Conservation (phyloP, 2,329 filamentous ascomycete genomes). For the Trichoderma oligosporum region DNA sequence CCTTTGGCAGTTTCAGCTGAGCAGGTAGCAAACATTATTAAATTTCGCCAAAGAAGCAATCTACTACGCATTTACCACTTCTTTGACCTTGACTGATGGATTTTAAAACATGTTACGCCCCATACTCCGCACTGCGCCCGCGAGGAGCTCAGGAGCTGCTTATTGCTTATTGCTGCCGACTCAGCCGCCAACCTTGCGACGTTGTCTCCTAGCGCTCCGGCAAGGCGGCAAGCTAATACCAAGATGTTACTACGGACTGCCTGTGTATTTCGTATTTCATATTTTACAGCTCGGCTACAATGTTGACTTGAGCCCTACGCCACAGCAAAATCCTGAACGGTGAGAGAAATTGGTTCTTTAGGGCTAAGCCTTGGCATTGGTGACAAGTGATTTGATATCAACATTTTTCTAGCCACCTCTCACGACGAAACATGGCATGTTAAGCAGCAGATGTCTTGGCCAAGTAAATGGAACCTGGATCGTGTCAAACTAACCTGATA, state of each 20-base stretch:
- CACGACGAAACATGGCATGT: not conserved
- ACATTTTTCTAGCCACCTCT: not conserved
- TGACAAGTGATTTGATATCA: not conserved
- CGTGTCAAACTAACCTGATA: not conserved
- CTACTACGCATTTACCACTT: constrained; percentile 1
- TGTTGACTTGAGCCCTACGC: constrained; percentile 1
- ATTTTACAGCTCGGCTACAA: not conserved
- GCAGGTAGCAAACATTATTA: constrained; percentile 1
- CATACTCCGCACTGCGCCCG: not conserved
- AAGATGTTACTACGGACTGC: not conserved
- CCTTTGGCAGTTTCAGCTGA: constrained; percentile 8
- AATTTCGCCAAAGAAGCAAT: not conserved
- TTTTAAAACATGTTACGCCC: not conserved
- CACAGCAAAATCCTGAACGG: constrained; percentile 1
- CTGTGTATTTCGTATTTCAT: not conserved
- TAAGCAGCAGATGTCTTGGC: constrained; percentile 2
- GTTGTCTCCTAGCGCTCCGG: not conserved
- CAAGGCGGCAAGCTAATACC: constrained; percentile 1
- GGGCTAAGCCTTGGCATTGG: not conserved
- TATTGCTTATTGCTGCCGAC: constrained; percentile 1
- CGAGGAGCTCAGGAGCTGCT: not conserved
- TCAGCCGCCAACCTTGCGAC: constrained; percentile 1
- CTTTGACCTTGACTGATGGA: not conserved
- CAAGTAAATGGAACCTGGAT: no score
- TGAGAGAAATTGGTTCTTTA: constrained; percentile 2